Conservation (phyloP, 441 rosid species). For the Gossypium aridum region DNA sequence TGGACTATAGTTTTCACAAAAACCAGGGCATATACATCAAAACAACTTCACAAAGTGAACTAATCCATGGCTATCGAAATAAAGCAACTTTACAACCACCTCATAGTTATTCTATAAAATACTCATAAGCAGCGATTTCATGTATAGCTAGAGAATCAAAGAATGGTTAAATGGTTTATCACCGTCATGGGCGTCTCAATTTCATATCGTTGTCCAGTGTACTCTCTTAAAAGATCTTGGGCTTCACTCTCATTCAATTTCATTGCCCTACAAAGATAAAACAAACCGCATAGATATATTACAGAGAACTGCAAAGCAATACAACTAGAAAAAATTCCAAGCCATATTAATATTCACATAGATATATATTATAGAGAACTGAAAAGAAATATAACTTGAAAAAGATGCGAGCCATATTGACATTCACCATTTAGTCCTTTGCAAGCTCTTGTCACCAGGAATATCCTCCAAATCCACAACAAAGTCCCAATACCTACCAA, state of each 20-base stretch:
- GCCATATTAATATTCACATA: conserved; percentile 5
- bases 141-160: conserved; percentile 15
- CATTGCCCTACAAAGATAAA: conserved; percentile 58
- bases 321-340: conserved; percentile 10
- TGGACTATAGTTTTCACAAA: neutral
- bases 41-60: neutral
- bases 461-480: conserved; percentile 78
- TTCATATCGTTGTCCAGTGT: conserved; percentile 63
- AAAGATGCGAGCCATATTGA: conserved; percentile 4
- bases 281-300: conserved; percentile 8
- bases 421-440: conserved; percentile 79
- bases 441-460: conserved; percentile 78
- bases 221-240: conserved; percentile 59
- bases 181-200: conserved; percentile 73
- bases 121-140: neutral
- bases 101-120: neutral
- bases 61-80: neutral
- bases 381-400: conserved; percentile 13
- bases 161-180: conserved; percentile 24
- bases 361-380: conserved; percentile 2
- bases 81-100: conserved; percentile 2
- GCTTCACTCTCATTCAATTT: conserved; percentile 54
- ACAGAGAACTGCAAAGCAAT: conserved; percentile 3
- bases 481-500: conserved; percentile 40
- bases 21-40: neutral